Conservation (phyloP, 1,284 basidiomycete genomes). For the Spongispora temasekensis region DNA sequence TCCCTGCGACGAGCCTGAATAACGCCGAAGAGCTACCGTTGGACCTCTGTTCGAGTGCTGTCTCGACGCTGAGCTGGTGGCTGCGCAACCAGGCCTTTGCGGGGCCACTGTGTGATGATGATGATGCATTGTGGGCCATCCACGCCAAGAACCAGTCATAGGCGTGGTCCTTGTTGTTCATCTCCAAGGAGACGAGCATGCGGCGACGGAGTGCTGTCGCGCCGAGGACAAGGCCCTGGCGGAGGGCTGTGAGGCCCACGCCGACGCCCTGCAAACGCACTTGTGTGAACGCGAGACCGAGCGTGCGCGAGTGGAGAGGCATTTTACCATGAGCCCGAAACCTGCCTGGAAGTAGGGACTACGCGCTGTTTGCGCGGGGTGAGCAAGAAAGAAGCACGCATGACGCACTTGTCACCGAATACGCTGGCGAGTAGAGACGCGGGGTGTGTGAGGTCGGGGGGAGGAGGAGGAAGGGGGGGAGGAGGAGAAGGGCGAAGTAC, state of each 20-base stretch:
- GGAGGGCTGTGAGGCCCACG: constrained; percentile 75
- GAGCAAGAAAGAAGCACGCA: not conserved
- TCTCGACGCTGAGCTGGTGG: constrained; percentile 96
- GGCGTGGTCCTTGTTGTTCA: constrained; percentile 92
- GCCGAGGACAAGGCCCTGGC: constrained; percentile 70
- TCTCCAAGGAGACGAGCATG: constrained; percentile 93
- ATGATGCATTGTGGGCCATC: constrained; percentile 80
- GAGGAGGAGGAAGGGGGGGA: no score
- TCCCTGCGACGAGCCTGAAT: constrained; percentile 94
- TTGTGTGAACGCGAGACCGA: constrained; percentile 8
- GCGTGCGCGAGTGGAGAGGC: not conserved
- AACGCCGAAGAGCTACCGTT: constrained; percentile 86
- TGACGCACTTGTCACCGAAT: constrained; percentile 38
- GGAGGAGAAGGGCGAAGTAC: no score
- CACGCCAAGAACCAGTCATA: constrained; percentile 98
- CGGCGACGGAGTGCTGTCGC: constrained; percentile 82
- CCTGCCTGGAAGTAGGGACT: constrained; percentile 97
- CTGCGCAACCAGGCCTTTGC: constrained; percentile 63
- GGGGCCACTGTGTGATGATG: constrained; percentile 35
- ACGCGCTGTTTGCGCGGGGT: constrained; percentile 40
- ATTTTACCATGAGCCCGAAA: constrained; percentile 88
- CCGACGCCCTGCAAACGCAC: constrained; percentile 70
- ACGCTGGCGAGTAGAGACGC: constrained; percentile 18
- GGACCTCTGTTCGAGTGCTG: constrained; percentile 81
- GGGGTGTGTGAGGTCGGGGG: constrained; percentile 5